These are phyloP conservation scores for Xylaria nigripes DNA, from an alignment of 495 filamentous ascomycete genomes.

Conservation along the genomic window DNA sequence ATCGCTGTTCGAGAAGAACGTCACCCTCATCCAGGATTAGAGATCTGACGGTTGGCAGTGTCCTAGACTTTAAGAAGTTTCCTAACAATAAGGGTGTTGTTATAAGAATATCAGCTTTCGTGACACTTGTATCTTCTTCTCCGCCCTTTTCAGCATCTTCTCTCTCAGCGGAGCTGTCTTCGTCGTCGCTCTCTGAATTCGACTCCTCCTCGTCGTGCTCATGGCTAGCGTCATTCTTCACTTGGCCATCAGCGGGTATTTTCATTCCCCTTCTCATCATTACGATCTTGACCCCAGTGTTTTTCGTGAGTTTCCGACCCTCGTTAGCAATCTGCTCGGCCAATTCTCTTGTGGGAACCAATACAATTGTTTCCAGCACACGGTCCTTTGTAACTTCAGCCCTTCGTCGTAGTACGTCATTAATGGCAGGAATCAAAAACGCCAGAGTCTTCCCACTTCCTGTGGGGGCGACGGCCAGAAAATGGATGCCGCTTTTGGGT, in stretches of 20 bases:
- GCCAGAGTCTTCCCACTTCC: constrained; percentile 96
- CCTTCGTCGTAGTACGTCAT: constrained; percentile 53
- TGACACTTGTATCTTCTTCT: constrained; percentile 35
- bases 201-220: constrained; percentile 21
- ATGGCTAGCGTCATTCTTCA: constrained; percentile 23
- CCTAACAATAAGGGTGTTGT: constrained; percentile 76
- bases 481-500: constrained; percentile 45
- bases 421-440: constrained; percentile 79
- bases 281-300: constrained; percentile 71
- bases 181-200: constrained; percentile 34
- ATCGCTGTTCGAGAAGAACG: constrained; percentile 83
- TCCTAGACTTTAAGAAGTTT: constrained; percentile 56
- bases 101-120: constrained; percentile 76
- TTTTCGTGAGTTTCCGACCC: constrained; percentile 66
- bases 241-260: constrained; percentile 43
- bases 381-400: constrained; percentile 38
- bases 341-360: constrained; percentile 90
- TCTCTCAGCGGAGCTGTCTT: constrained; percentile 31
- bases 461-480: constrained; percentile 84
- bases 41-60: constrained; percentile 55
- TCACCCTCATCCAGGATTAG: constrained; percentile 92
- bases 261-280: constrained; percentile 80
- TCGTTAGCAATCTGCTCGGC: constrained; percentile 90
- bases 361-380: constrained; percentile 58
- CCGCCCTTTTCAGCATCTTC: constrained; percentile 33